Conservation (phyloP, 2,329 filamentous ascomycete genomes). For the Elsinoe perseae region DNA sequence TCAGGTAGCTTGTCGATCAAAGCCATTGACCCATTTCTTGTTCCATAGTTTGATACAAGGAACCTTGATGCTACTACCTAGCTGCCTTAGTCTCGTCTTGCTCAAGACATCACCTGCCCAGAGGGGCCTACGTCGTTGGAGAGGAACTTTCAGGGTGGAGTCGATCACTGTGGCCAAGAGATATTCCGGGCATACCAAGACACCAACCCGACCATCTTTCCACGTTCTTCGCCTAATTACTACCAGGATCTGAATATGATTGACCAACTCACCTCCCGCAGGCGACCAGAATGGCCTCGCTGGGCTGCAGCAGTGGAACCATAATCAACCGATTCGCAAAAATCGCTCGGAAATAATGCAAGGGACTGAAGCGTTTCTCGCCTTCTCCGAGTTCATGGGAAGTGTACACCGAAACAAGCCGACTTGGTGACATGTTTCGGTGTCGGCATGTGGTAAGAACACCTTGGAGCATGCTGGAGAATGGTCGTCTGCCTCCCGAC, state of each 20-base stretch:
- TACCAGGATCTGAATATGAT: background rate
- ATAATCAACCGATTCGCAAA: background rate
- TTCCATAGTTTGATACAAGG: background rate
- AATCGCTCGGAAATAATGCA: background rate
- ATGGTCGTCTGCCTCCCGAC: background rate
- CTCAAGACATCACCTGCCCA: background rate
- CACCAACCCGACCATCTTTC: background rate
- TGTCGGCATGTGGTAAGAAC: background rate
- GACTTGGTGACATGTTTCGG: background rate
- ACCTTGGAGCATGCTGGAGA: background rate
- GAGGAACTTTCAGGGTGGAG: constrained; percentile 7
- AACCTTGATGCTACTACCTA: background rate
- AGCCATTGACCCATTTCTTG: constrained; percentile 1
- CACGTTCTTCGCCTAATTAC: background rate
- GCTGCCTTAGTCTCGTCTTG: background rate
- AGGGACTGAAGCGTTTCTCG: background rate
- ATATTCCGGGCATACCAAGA: constrained; percentile 1
- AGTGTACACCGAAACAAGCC: background rate
- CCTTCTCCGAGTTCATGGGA: background rate
- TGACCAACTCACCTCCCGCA: background rate
- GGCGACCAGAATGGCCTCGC: constrained; percentile 8
- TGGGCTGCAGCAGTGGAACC: constrained; percentile 1
- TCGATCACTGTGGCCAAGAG: constrained; percentile 7
- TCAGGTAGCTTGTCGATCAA: constrained; percentile 4
- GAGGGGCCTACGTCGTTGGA: background rate